phyloP scores from a whole-genome alignment of 441 rosid species.

The Erodium moschatum region DNA sequence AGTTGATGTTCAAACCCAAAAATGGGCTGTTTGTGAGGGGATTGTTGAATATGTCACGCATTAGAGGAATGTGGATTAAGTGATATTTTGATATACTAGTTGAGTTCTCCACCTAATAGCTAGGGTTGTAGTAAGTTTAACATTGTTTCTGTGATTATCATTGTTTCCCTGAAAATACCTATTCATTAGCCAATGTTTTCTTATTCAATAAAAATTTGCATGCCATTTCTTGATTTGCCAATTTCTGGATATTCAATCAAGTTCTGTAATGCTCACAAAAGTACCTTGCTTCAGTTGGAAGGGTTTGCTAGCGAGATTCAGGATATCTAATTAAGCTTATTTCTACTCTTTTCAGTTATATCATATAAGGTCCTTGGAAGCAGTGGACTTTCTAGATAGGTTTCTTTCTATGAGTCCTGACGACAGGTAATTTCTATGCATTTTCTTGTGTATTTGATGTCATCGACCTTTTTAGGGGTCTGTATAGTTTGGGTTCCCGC shows the following conservation, averaged over 20 bases:
- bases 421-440: slow-evolving; percentile 39
- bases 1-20: no score
- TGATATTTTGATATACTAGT: no score
- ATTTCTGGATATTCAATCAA: background rate
- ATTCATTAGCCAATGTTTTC: background rate
- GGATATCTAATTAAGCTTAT: background rate
- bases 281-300: background rate
- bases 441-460: slow-evolving; percentile 13
- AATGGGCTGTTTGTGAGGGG: no score
- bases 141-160: background rate
- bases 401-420: slow-evolving; percentile 82
- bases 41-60: no score
- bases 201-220: background rate
- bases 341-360: slow-evolving; percentile 42
- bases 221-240: background rate
- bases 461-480: slow-evolving; percentile 1
- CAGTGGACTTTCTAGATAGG: slow-evolving; percentile 62
- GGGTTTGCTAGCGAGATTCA: background rate
- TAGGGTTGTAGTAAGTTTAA: no score
- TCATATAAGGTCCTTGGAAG: slow-evolving; percentile 66
- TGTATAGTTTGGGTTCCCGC: background rate
- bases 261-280: background rate
- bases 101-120: no score
- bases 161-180: background rate
- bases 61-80: no score